Percentiles rank a stretch among this genome's conserved stretches.
phyloP scores from a whole-genome alignment of 2,329 filamentous ascomycete species.

The Penicillium nordicum region DNA sequence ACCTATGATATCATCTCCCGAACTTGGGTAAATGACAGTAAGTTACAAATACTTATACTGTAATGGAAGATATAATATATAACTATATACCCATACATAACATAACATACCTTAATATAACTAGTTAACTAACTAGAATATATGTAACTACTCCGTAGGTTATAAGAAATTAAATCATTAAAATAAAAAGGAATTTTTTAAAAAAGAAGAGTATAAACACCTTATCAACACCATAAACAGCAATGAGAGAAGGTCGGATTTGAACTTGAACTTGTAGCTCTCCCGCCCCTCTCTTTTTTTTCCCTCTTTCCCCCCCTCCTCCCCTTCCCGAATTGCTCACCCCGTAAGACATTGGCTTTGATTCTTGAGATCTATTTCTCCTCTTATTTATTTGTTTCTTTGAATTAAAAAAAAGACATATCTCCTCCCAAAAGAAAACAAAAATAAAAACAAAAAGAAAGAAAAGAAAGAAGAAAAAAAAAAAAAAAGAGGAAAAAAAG shows the following conservation, averaged over 20 bases:
- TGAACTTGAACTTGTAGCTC: constrained; percentile 9
- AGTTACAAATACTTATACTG: neutral
- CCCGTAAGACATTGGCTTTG: constrained; percentile 13
- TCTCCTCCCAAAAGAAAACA: too few relatives aligned
- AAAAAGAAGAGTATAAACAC: neutral
- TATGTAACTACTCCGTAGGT: neutral
- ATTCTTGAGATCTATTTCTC: neutral
- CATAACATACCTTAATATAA: neutral
- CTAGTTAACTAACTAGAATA: neutral
- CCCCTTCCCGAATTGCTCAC: constrained; percentile 11
- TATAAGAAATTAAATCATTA: neutral
- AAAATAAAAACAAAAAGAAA: neutral
- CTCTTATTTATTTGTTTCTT: neutral
- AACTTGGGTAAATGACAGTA: constrained; percentile 3
- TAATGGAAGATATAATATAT: neutral
- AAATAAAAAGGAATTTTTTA: neutral
- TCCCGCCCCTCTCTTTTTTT: constrained; percentile 22
- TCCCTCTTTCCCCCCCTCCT: constrained; percentile 13
- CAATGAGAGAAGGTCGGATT: neutral
- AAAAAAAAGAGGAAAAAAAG: neutral
- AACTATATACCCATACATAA: too few relatives aligned
- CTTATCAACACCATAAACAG: neutral
- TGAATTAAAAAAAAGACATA: too few relatives aligned
- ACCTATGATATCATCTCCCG: constrained; percentile 14
- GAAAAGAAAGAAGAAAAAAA: neutral